Conservation (phyloP, 306 rosid species). For the Glycine soja region DNA sequence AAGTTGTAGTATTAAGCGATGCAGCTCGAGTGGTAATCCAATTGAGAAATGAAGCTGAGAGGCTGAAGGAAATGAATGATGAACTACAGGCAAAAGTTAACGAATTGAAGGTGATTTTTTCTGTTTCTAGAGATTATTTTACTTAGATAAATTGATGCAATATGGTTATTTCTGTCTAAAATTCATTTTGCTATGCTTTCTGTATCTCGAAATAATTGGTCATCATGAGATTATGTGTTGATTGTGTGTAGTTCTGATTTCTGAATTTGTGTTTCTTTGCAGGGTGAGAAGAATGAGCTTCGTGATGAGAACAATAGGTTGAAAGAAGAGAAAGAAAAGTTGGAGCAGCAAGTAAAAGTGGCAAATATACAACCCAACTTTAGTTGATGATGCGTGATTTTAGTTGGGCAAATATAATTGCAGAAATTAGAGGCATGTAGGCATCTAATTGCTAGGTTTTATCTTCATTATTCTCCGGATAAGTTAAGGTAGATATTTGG, state of each 20-base stretch:
- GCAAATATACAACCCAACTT: constrained; percentile 62
- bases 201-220: constrained; percentile 12
- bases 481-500: constrained; percentile 57
- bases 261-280: constrained; percentile 30
- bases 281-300: constrained; percentile 96
- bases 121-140: not conserved
- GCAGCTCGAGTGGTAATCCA: constrained; percentile 71
- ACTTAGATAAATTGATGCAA: no score
- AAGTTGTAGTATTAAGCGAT: constrained; percentile 75
- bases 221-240: not conserved
- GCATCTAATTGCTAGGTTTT: constrained; percentile 48
- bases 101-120: constrained; percentile 75
- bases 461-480: constrained; percentile 50
- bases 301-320: constrained; percentile 93
- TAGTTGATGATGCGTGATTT: constrained; percentile 58
- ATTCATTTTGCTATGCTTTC: not conserved
- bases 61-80: constrained; percentile 67
- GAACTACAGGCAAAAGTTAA: constrained; percentile 68
- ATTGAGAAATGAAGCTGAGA: constrained; percentile 69
- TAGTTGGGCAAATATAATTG: constrained; percentile 35
- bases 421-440: constrained; percentile 50
- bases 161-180: no score
- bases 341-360: constrained; percentile 66
- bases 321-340: constrained; percentile 75
- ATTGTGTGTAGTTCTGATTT: not conserved